These are phyloP conservation scores for Puccinia hordei DNA, from an alignment of 1,284 basidiomycete genomes.

Conservation along the genomic window DNA sequence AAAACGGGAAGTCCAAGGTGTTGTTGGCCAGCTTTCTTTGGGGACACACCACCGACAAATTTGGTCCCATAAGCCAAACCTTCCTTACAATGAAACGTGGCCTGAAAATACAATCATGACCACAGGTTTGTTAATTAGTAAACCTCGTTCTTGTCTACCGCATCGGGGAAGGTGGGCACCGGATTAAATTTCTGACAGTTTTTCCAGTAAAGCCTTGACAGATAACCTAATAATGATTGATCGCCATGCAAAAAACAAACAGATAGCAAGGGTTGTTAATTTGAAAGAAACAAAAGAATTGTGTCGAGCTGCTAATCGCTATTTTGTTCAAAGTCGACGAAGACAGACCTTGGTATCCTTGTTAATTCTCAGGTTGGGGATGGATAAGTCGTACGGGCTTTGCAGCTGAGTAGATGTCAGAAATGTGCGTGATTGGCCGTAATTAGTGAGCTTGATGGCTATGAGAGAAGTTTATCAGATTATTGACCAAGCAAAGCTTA, in stretches of 20 bases:
- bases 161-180: background rate
- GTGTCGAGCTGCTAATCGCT: background rate
- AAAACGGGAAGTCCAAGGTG: slow-evolving; percentile 96
- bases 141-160: background rate
- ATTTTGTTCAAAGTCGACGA: slow-evolving; percentile 69
- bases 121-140: background rate
- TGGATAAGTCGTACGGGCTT: slow-evolving; percentile 85
- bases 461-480: slow-evolving; percentile 55
- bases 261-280: background rate
- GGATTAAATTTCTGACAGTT: slow-evolving; percentile 43
- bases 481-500: slow-evolving; percentile 53
- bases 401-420: slow-evolving; percentile 76
- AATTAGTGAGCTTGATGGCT: slow-evolving; percentile 56
- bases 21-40: slow-evolving; percentile 93
- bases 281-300: background rate
- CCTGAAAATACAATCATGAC: slow-evolving; percentile 63
- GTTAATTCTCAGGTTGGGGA: slow-evolving; percentile 64
- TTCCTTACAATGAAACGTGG: slow-evolving; percentile 94
- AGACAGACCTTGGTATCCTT: slow-evolving; percentile 91
- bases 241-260: background rate
- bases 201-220: slow-evolving; percentile 58
- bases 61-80: slow-evolving; percentile 92
- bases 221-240: slow-evolving; percentile 53
- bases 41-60: slow-evolving; percentile 96
- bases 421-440: slow-evolving; percentile 72